Base-by-base conservation (phyloP, 179 eudicot species). In the Corrigiola litoralis region DNA sequence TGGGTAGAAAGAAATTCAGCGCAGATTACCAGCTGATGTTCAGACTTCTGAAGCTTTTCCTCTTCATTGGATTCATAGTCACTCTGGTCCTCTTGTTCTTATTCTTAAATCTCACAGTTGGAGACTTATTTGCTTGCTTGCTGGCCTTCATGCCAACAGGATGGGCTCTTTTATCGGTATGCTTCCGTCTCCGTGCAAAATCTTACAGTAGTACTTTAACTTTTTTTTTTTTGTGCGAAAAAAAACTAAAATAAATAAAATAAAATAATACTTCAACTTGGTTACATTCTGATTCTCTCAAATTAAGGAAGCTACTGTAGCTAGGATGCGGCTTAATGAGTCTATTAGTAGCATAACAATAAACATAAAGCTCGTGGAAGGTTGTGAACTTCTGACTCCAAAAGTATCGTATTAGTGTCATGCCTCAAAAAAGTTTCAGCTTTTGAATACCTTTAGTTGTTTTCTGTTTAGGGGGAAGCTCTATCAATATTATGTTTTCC, bases 11-110 rank as follows among this genome's bases (percentile, higher is more conserved):
- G 81, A 83, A 80, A 78, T 87, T 94, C 79, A 86, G 99, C 61
- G 99, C 99, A 59, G 97, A 94, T 82, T 94, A 90, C 72, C 99
- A 94, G 86, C 79, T 94, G 67, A 80, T 90, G 94, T 94, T 94
- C 84, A 82, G 99, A 65, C 92, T 94, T 49, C 82, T 94, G 31
- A 90, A 94, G 79, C 77, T 90, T 58, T 72, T 85, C 78, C 79
- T 90, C 63, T 90, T 91, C 73, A 74, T 88, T 50, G 87, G 83
- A 24, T 83, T 73, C 13, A 48, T 90, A 41, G 91, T 73, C 62
- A 73, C 79, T 6, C 70, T 94, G 12, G 80, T 65, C 45, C 40
- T 87, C 16, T 67, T 85, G 75, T 83, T 90, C 67, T 45, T 56
- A 31, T 80, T 90, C 80, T 82, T 88, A 17, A 73, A 72, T 55